Percentiles rank a stretch among this genome's conserved stretches.
These are phyloP conservation scores for Tulasnella sp. DNA, from an alignment of 768 basidiomycete genomes.

Conservation along the genomic window DNA sequence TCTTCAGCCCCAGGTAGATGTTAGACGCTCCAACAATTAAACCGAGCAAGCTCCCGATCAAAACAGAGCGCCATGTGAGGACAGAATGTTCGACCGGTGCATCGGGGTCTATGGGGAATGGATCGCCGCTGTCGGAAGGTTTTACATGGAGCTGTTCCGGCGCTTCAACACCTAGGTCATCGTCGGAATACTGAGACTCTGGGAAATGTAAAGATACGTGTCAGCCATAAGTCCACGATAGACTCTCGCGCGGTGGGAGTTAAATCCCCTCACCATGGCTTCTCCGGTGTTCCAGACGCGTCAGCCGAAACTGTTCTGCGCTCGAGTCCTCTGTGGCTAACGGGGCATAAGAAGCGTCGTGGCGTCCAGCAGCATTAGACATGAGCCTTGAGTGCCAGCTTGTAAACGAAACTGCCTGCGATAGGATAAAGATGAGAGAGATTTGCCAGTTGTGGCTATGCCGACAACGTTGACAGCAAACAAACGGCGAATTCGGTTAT, in stretches of 20 bases:
- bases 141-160: neutral
- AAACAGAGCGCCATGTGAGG: slow-evolving; percentile 28
- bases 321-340: neutral
- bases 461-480: neutral
- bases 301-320: neutral
- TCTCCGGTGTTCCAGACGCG: neutral
- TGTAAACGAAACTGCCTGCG: neutral
- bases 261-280: neutral
- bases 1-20: slow-evolving; percentile 62
- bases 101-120: slow-evolving; percentile 48
- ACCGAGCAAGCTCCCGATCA: slow-evolving; percentile 20
- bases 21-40: slow-evolving; percentile 26
- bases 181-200: neutral
- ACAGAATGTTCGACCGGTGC: slow-evolving; percentile 44
- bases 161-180: neutral
- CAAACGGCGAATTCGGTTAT: neutral
- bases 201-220: neutral
- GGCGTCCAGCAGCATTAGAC: neutral
- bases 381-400: neutral
- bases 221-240: neutral
- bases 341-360: neutral
- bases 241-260: neutral
- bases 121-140: slow-evolving; percentile 26
- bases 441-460: neutral
- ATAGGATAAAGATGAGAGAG: neutral